Conservation (phyloP, 1,284 basidiomycete species). For the Fomitopsis betulina region DNA sequence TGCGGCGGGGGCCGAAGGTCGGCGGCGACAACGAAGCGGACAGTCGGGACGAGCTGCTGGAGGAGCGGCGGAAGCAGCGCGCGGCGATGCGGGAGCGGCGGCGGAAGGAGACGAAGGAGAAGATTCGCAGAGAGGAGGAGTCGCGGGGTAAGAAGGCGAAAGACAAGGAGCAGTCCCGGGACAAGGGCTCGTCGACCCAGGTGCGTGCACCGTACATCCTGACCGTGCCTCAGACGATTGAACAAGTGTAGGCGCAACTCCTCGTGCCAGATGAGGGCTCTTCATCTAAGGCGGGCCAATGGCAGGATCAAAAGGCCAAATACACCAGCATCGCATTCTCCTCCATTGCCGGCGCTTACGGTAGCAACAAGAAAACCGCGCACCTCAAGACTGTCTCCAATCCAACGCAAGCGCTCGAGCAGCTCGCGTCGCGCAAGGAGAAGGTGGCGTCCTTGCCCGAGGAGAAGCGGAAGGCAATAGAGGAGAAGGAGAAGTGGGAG, state of each 20-base stretch:
- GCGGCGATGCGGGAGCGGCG: conserved; percentile 81
- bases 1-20: conserved; percentile 46
- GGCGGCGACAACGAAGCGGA: conserved; percentile 38
- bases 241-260: conserved; percentile 55
- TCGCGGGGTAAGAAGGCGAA: conserved; percentile 44
- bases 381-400: conserved; percentile 69
- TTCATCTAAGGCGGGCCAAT: conserved; percentile 26
- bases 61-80: conserved; percentile 71
- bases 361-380: conserved; percentile 45
- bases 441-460: conserved; percentile 70
- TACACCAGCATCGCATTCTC: conserved; percentile 72
- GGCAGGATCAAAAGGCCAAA: conserved; percentile 35
- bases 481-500: conserved; percentile 81
- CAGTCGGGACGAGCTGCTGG: conserved; percentile 77
- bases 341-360: conserved; percentile 43
- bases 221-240: background rate
- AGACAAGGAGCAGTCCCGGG: conserved; percentile 36
- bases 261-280: conserved; percentile 55
- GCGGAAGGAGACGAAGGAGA: conserved; percentile 81
- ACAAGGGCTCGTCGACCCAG: conserved; percentile 46
- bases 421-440: conserved; percentile 71
- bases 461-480: conserved; percentile 72
- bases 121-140: conserved; percentile 59
- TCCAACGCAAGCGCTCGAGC: conserved; percentile 77
- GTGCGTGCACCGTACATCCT: conserved; percentile 29